phyloP scores from a whole-genome alignment of 2,329 filamentous ascomycete species.

The Hypomyces perniciosus region DNA sequence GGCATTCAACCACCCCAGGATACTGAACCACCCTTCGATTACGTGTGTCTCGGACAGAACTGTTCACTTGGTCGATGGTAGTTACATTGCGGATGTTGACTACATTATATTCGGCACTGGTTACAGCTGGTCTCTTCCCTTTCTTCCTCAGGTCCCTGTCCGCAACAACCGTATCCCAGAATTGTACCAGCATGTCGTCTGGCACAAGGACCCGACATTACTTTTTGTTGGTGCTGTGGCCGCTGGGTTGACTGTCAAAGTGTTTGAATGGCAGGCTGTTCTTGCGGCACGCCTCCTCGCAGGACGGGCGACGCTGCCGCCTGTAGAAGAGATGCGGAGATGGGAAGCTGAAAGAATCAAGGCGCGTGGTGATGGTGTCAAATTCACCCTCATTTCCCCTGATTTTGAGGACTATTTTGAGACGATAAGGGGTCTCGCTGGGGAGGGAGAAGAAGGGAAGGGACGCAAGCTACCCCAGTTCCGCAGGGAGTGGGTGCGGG shows the following conservation, averaged over 20 bases:
- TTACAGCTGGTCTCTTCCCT: conserved; percentile 58
- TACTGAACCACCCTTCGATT: conserved; percentile 42
- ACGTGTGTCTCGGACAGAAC: conserved; percentile 38
- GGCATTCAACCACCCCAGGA: conserved; percentile 55
- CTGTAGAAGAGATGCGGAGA: conserved; percentile 38
- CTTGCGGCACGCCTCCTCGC: conserved; percentile 53
- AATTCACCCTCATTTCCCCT: conserved; percentile 52
- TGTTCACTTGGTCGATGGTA: conserved; percentile 53
- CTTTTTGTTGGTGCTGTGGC: conserved; percentile 53
- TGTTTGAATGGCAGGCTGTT: conserved; percentile 65
- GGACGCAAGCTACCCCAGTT: conserved; percentile 43
- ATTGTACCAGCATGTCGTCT: conserved; percentile 55
- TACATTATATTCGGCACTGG: conserved; percentile 62
- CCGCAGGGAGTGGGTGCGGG: conserved; percentile 39
- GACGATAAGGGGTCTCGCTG: conserved; percentile 42
- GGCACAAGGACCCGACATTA: conserved; percentile 46
- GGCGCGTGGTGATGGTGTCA: conserved; percentile 48
- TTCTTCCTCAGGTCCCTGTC: conserved; percentile 45
- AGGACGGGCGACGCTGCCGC: conserved; percentile 46
- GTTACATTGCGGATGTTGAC: conserved; percentile 47
- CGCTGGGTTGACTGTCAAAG: conserved; percentile 58
- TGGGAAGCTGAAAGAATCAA: conserved; percentile 55
- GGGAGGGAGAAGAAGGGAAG: conserved; percentile 35
- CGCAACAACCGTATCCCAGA: conserved; percentile 50
- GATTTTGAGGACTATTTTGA: conserved; percentile 63